Evolutionary conservation across 2,329 filamentous ascomycete species (phyloP), one percentile per base, ranked within the genome.

Genomic region (Fusarium sp.): DNA sequence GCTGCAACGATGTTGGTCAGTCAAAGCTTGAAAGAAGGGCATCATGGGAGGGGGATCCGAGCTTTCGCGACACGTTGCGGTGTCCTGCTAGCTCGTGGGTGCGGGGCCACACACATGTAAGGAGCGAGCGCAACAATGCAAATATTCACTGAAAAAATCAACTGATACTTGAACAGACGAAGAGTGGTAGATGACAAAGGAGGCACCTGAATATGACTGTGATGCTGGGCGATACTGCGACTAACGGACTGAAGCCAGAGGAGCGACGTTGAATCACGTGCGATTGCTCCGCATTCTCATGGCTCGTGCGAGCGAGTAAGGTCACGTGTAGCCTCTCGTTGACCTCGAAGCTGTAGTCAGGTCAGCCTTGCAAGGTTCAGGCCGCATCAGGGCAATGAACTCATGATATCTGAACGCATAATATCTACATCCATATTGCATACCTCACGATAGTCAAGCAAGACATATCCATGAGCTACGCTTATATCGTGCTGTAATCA

Each of bases 91-190:
- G 55, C 59, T 52, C 49, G 51, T 39, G 40, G 15, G 40, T 60
- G 53, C 54, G 62, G 60, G 65, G 67, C 57, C 56, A 70, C 71
- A 69, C 73, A 73, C 76, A 80, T 75, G 74, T 71, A 79, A 79
- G 67, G 75, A 79, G 73, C 69, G 80, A 72, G 73, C 69, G 76
- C 74, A 70, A 72, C 65, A 67, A 62, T 67, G 66, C 71, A 70
- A 62, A 76, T 78, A 76, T 77, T 75, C 70, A 76, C 75, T 79
- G 73, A 73, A 77, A 60, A 73, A 74, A 69, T 74, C 77, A 80
- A 81, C 77, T 75, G 71, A 80, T 81, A 80, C 76, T 80, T 76
- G 67, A 63, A 75, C 76, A 76, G 77, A 81, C 78, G 70, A 76
- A 78, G 76, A 75, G 76, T 75, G 74, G 75, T 68, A 74, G 76